Base-by-base conservation (phyloP, 2,329 filamentous ascomycete species). In the Taxawa tesnikishii region DNA sequence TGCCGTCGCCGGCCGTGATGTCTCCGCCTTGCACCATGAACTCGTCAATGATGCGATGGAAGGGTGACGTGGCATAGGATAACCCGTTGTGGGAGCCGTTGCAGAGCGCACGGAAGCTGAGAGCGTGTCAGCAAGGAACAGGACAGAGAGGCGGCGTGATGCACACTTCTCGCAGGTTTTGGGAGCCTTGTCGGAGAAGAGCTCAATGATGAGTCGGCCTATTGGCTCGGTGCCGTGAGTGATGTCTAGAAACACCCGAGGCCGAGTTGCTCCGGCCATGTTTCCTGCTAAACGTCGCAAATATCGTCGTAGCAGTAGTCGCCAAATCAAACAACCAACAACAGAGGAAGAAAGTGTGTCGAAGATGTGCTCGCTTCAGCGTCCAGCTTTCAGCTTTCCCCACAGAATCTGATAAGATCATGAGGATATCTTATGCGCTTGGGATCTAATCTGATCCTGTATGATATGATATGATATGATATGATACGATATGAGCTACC, bases 11-110 rank as follows among this genome's bases (percentile, higher is more conserved):
- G 16, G 51, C 49, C 3, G 48, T 55, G 17, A 60, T 59, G 36
- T 62, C 58, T 12, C 58, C 58, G 27, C 57, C 58, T 44, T 62
- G 58, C 3, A 60, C 44, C 57, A 62, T 61, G 44, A 62, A 62
- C 25, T 58, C 55, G 39, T 59, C 54, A 33, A 61, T 60, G 28
- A 61, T 46, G 8, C 58, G 47, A 39, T 60, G 57, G 41, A 60
- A 57, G 12, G 54, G 53, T 4, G 48, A 45, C 28, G 47, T 40
- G 25, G 51, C 53, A 44, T 60, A 61, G 14, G 48, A 51, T 28
- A 60, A 40, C n/a, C 43, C 45, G 26, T 50, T 37, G 39, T 56
- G 45, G 29, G 56, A 49, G 38, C 52, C 54, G 15, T 54, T 58
- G 42, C 60, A 63, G 32, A 65, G 44, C 28, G 58, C 50, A 9